Base-by-base conservation (phyloP, 768 basidiomycete genomes). In the Termitomyces sp. region DNA sequence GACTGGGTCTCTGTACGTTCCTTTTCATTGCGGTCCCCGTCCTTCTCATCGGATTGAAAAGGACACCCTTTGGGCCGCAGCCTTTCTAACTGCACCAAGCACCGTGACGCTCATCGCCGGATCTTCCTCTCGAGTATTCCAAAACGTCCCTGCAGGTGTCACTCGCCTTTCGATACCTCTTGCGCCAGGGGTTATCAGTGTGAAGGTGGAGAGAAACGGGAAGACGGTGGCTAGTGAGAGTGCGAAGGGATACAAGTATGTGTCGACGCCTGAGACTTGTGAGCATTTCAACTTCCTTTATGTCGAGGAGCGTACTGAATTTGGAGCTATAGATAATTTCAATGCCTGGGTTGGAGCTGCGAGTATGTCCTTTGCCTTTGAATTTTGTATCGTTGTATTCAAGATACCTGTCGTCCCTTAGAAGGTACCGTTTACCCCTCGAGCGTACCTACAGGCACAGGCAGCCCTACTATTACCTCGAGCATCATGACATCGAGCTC, bases 1-100 rank as follows among this genome's bases (percentile, higher is more conserved):
- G 72, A 83, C 62, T 81, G 77, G 77, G 73, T 78, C 5, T 64
- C 80, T 58, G 83, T 85, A 69, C 63, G 75, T 67, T 59, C 64
- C 54, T 60, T 68, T 16, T 18, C 28, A 10, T 8, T 28, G n/a
- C 36, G 20, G 31, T 13, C 20, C 5, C 6, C n/a, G n/a, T 15
- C 36, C 13, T 4, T 29, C 55, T 45, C n/a, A 45, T 29, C 3
- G 20, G 9, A 33, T 39, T 58, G n/a, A 65, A 57, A 36, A 83
- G 74, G 84, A 87, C 65, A 78, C 76, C 16, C 76, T 90, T 59
- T 92, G 84, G 82, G 87, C 81, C 0, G 80, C 81, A 20, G 86
- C 84, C 1, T 81, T 87, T 65, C 74, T 83, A 31, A 81, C 79
- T 5, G 74, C 75, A 4, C 69, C 79, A 16, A 78, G 79, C 48